phyloP scores from a whole-genome alignment of 2,329 filamentous ascomycete species.

The Plectosphaerella cucumerina region DNA sequence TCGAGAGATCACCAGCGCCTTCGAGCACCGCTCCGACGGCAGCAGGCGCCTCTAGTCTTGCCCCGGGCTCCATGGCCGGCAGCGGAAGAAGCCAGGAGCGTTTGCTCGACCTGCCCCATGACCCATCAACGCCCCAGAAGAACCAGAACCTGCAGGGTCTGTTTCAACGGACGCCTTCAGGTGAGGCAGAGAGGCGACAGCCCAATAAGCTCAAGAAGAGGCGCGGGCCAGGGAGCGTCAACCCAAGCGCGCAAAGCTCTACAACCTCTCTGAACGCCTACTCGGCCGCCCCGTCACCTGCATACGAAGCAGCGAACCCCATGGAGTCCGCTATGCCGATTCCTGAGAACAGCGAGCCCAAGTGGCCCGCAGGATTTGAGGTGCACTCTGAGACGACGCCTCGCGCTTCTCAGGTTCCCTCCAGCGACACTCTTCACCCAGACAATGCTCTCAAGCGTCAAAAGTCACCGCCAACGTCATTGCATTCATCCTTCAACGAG shows the following conservation, averaged over 20 bases:
- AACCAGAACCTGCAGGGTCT: slow-evolving; percentile 67
- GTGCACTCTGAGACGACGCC: slow-evolving; percentile 41
- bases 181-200: slow-evolving; percentile 61
- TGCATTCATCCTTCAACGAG: slow-evolving; percentile 75
- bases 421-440: slow-evolving; percentile 35
- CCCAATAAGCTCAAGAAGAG: slow-evolving; percentile 94
- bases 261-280: slow-evolving; percentile 63
- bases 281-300: slow-evolving; percentile 42
- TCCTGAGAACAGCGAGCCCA: slow-evolving; percentile 10
- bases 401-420: slow-evolving; percentile 40
- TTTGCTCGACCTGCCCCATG: slow-evolving; percentile 35
- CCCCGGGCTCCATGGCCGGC: slow-evolving; percentile 21
- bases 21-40: slow-evolving; percentile 23
- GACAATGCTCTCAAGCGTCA: slow-evolving; percentile 56
- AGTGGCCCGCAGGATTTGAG: slow-evolving; percentile 2
- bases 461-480: slow-evolving; percentile 70
- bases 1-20: slow-evolving; percentile 8
- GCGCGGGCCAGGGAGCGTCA: slow-evolving; percentile 68
- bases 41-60: slow-evolving; percentile 18
- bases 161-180: slow-evolving; percentile 65
- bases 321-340: slow-evolving; percentile 30
- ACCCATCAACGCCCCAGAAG: slow-evolving; percentile 52
- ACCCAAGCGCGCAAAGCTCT: slow-evolving; percentile 88
- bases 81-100: slow-evolving; percentile 46
- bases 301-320: slow-evolving; percentile 40